Percentiles rank a stretch among this genome's conserved stretches.
phyloP scores from a whole-genome alignment of 176 grass and related monocot species.

The Cocos nucifera region DNA sequence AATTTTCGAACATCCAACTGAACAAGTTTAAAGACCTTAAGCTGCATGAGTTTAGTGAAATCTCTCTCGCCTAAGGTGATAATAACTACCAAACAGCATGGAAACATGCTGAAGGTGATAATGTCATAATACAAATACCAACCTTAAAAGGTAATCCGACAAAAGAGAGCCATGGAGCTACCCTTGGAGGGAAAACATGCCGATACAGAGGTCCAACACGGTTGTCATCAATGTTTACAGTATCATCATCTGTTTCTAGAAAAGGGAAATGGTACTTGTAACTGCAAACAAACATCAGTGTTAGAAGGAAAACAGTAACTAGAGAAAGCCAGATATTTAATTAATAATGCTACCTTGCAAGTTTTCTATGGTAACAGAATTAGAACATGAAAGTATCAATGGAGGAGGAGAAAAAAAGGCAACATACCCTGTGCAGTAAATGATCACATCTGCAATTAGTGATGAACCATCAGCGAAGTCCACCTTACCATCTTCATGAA shows the following conservation, averaged over 20 bases:
- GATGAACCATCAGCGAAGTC: slow-evolving; percentile 25
- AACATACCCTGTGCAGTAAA: slow-evolving; percentile 53
- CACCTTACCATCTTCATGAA: slow-evolving; percentile 28
- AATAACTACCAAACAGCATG: too few species aligned
- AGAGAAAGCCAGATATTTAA: too few species aligned
- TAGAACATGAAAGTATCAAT: neutral
- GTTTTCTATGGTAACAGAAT: too few species aligned
- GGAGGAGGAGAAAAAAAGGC: neutral
- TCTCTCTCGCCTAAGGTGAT: too few species aligned
- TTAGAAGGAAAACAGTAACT: too few species aligned
- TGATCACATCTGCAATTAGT: slow-evolving; percentile 26
- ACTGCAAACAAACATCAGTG: too few species aligned
- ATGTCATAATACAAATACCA: too few species aligned
- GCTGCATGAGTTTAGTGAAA: too few species aligned
- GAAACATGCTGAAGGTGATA: too few species aligned
- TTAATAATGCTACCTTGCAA: too few species aligned
- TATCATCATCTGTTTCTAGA: slow-evolving; percentile 27
- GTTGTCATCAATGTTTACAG: slow-evolving; percentile 36
- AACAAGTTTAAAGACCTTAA: too few species aligned
- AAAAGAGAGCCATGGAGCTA: slow-evolving; percentile 9
- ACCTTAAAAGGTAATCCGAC: neutral
- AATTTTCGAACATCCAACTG: too few species aligned
- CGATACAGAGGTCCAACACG: slow-evolving; percentile 38
- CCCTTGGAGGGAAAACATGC: slow-evolving; percentile 24
- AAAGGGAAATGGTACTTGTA: slow-evolving; percentile 38